Base-by-base conservation (phyloP, 495 filamentous ascomycete genomes). In the Xylaria longipes region DNA sequence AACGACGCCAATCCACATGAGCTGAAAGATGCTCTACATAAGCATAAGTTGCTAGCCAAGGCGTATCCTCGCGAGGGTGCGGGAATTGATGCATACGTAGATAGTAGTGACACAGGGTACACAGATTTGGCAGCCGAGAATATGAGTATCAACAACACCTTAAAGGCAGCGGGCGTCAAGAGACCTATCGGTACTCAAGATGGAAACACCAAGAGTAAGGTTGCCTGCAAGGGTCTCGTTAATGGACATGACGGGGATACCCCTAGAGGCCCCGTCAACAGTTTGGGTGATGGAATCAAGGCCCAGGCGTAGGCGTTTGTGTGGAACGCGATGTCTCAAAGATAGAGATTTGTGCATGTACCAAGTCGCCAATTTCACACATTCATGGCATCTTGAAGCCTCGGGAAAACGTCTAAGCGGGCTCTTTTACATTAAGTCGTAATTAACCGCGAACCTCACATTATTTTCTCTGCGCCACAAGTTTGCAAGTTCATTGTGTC, bases 41-140 rank as follows among this genome's bases (percentile, higher is more conserved):
- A 75, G 73, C 88, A 91, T 77, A 91, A 90, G 76, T 72, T 85
- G 65, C 58, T 87, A 46, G 83, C 84, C 74, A 86, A 84, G 72
- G 74, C 80, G 25, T 89, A 87, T 66, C 86, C 89, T 11, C 82
- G 89, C 15, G 75, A 87, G 22, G 89, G 89, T 3, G 85, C 80
- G 35, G 89, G 89, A 7, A 65, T 91, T 37, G 89, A 90, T 52
- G 86, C 88, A 5, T 91, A 84, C 72, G 88, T 91, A 27, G 89
- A 91, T 76, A 80, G 85, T 0, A 87, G 83, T 70, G 89, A 91
- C 69, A 91, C 87, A 48, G 88, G 87, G 4, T 78, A 78, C 54
- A 66, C 67, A 1, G 73, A 74, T 43, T 60, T 75, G 15, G 72
- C 71, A 17, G 52, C 71, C 17, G 73, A 77, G 64, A 74, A 75